Conservation (phyloP, 2,329 filamentous ascomycete genomes). For the Sclerotinia sclerotiorum region DNA sequence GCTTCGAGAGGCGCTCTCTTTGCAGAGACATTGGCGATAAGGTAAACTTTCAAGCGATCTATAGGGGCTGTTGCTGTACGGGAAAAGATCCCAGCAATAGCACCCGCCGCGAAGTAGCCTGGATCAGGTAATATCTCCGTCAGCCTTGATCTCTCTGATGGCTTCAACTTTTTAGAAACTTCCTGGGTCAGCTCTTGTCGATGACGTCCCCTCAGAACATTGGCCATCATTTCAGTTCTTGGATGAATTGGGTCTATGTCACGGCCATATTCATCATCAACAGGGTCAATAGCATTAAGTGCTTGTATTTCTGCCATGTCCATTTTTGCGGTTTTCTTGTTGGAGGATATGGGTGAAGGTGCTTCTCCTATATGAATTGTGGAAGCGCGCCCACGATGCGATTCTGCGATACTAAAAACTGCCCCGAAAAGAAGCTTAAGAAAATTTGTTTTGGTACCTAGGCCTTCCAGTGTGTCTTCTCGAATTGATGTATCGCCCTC, state of each 20-base stretch:
- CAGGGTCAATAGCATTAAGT: constrained; percentile 25
- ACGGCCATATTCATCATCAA: constrained; percentile 24
- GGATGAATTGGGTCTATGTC: constrained; percentile 11
- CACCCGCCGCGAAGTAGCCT: constrained; percentile 96
- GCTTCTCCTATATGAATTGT: constrained; percentile 20
- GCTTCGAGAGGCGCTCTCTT: constrained; percentile 60
- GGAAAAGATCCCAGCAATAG: constrained; percentile 89
- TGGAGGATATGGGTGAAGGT: constrained; percentile 10
- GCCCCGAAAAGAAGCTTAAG: constrained; percentile 73
- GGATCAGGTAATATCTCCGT: constrained; percentile 64
- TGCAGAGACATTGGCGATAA: constrained; percentile 82
- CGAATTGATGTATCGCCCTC: constrained; percentile 93
- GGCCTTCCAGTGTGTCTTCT: constrained; percentile 85
- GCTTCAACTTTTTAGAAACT: constrained; percentile 27
- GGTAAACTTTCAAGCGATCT: constrained; percentile 94
- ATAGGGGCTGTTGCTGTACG: constrained; percentile 93
- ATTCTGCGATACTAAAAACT: constrained; percentile 63
- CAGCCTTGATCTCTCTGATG: constrained; percentile 36
- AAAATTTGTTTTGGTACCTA: constrained; percentile 82
- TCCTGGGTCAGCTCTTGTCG: constrained; percentile 24
- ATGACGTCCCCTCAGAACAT: constrained; percentile 14
- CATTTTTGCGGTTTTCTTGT: constrained; percentile 24
- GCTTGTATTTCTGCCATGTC: constrained; percentile 26
- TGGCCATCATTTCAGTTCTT: constrained; percentile 14
- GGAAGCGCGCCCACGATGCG: constrained; percentile 36